Percentiles rank a stretch among this genome's conserved stretches.
phyloP scores from a whole-genome alignment of 176 grass and related monocot genomes.

The Poa pratensis region DNA sequence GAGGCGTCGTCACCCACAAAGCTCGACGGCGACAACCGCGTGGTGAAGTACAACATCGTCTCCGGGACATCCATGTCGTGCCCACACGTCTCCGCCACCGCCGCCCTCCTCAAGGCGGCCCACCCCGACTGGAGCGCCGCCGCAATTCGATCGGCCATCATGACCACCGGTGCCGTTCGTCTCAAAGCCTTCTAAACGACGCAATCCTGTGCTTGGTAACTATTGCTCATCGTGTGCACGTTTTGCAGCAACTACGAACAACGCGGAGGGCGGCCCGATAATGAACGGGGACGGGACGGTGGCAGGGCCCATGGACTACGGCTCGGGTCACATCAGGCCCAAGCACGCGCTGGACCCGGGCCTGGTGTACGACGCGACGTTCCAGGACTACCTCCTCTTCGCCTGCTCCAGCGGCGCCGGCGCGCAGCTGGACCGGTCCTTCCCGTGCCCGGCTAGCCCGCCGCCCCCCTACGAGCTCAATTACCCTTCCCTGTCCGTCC shows the following conservation, averaged over 20 bases:
- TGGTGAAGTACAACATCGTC: constrained; percentile 82
- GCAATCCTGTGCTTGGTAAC: neutral
- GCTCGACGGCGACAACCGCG: constrained; percentile 72
- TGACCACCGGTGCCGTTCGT: constrained; percentile 69
- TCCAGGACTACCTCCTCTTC: constrained; percentile 85
- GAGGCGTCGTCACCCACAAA: constrained; percentile 87
- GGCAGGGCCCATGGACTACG: constrained; percentile 71
- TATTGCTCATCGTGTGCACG: neutral
- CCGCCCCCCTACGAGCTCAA: constrained; percentile 65
- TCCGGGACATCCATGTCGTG: constrained; percentile 98
- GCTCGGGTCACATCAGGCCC: constrained; percentile 79
- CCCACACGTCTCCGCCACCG: constrained; percentile 86
- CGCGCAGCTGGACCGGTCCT: constrained; percentile 57
- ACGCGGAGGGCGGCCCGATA: constrained; percentile 61
- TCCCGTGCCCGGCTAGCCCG: constrained; percentile 62
- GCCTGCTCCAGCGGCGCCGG: constrained; percentile 62
- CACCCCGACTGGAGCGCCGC: constrained; percentile 86
- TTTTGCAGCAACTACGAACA: constrained; percentile 44
- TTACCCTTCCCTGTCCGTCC: constrained; percentile 75
- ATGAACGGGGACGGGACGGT: constrained; percentile 52
- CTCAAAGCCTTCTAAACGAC: neutral
- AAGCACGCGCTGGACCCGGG: constrained; percentile 77
- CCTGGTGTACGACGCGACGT: constrained; percentile 84
- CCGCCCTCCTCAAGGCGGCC: constrained; percentile 63
- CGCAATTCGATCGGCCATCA: constrained; percentile 83